These are phyloP conservation scores for Apiospora kogelbergensis DNA, from an alignment of 2,329 filamentous ascomycete genomes.

Conservation along the genomic window DNA sequence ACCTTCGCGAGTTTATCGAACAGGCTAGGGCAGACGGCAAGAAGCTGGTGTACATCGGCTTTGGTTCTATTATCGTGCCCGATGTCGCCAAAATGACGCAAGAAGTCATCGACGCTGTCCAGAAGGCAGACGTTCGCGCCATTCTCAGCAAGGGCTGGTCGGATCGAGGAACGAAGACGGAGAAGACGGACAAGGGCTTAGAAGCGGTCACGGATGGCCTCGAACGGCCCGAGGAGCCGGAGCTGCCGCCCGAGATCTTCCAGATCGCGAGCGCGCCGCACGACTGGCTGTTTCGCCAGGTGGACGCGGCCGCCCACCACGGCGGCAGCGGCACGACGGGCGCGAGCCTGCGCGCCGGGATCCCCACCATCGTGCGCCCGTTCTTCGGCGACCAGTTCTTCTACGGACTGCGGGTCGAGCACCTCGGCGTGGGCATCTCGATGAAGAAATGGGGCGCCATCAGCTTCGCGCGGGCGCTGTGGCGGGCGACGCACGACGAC, in stretches of 20 bases:
- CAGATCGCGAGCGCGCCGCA: constrained; percentile 90
- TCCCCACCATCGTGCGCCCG: constrained; percentile 91
- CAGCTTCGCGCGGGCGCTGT: constrained; percentile 80
- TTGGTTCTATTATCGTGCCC: constrained; percentile 91
- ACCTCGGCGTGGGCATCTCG: constrained; percentile 87
- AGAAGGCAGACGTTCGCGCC: constrained; percentile 89
- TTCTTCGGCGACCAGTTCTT: constrained; percentile 99
- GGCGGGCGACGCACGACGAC: constrained; percentile 87
- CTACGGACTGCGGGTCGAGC: constrained; percentile 86
- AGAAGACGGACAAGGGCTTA: constrained; percentile 42
- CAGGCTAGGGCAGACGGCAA: constrained; percentile 78
- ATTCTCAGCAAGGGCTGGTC: constrained; percentile 98
- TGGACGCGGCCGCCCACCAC: constrained; percentile 93
- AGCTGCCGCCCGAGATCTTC: constrained; percentile 76
- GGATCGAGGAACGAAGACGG: constrained; percentile 53
- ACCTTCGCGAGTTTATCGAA: constrained; percentile 79
- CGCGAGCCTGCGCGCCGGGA: constrained; percentile 83
- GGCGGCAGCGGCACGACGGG: constrained; percentile 94
- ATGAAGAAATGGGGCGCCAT: constrained; percentile 88
- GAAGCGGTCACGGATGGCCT: constrained; percentile 39
- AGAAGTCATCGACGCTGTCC: constrained; percentile 89
- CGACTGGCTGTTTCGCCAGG: constrained; percentile 93
- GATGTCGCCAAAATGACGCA: constrained; percentile 86
- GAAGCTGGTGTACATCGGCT: constrained; percentile 95
- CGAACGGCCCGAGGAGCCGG: constrained; percentile 61